Evolutionary conservation across 2,329 filamentous ascomycete genomes (phyloP), one percentile per base, ranked within the genome.

Genomic region (Phialophora tarda): DNA sequence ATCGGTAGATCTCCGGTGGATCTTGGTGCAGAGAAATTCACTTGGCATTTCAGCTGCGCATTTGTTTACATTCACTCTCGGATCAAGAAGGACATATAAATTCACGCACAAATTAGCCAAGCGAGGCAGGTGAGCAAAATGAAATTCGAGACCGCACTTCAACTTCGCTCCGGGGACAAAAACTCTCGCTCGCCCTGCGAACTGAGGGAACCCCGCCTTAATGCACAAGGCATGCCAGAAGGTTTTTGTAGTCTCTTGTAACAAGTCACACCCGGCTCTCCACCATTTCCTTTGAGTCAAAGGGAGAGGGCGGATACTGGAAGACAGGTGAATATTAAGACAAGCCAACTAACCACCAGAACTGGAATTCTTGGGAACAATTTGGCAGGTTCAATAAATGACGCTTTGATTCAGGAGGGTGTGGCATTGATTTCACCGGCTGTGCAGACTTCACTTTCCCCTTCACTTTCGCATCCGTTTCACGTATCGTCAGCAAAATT

Each of bases 261-360:
- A 32, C 51, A 55, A 21, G 26, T 32, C 51, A 55, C 51, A 55
- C 24, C 51, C 26, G 11, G 28, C 51, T 55, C 51, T 32, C 51
- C 17, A 30, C 26, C 51, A 32, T 55, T 55, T 55, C 26, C 51
- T 55, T 55, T 28, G 24, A 14, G 51, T 32, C 26, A 54, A 54
- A 30, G 51, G 26, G 51, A 30, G 50, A 54, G 51, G 23, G 51
- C 26, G 24, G 51, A 28, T 54, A 28, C 51, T 54, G 50, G 23
- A 54, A 54, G 50, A 54, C 14, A 30, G 50, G 14, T 54, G 50
- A 54, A 5, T 54, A 28, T 54, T 54, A 54, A 54, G 50, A 54
- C 50, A 30, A 54, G 50, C 50, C 50, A 54, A 54, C 50, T 30
- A 54, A 54, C 50, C 50, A 26, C 23, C 50, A 28, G 21, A 54